A percentile compares a stretch with the other conserved stretches of the same genome.
Evolutionary conservation across 805 yeast genomes (phyloP).

Genomic region (Candida palmyrensis): DNA sequence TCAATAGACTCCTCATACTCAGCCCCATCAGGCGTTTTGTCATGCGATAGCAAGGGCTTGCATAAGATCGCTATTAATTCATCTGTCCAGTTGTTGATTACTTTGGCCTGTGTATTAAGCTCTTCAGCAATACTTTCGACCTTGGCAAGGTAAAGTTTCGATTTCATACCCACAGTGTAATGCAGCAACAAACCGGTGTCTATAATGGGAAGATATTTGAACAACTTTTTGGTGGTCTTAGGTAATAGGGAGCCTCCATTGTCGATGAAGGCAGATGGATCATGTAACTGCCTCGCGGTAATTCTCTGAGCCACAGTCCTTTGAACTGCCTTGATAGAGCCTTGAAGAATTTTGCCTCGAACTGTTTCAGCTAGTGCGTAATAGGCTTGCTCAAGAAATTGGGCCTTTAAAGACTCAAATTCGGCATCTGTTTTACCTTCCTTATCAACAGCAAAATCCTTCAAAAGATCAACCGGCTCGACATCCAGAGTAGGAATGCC

Average conservation of each 20-base stretch:
- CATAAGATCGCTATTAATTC: slow-evolving; percentile 39
- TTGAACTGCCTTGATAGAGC: slow-evolving; percentile 25
- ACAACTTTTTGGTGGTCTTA: slow-evolving; percentile 28
- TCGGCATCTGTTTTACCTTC: slow-evolving; percentile 2
- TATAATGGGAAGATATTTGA: slow-evolving; percentile 25
- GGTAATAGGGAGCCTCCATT: slow-evolving; percentile 27
- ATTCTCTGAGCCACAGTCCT: slow-evolving; percentile 20
- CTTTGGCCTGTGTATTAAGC: slow-evolving; percentile 47
- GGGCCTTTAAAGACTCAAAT: slow-evolving; percentile 9
- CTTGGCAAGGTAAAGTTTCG: slow-evolving; percentile 16
- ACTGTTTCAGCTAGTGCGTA: slow-evolving; percentile 32
- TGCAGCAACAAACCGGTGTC: slow-evolving; percentile 10
- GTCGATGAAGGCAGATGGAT: slow-evolving; percentile 16
- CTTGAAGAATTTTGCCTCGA: slow-evolving; percentile 26
- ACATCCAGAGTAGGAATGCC: slow-evolving; percentile 10
- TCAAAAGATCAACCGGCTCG: slow-evolving; percentile 4
- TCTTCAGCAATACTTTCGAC: slow-evolving; percentile 18
- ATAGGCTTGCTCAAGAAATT: slow-evolving; percentile 22
- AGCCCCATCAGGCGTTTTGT: slow-evolving; percentile 57
- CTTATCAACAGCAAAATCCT: slow-evolving; percentile 4
- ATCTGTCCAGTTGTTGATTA: slow-evolving; percentile 48
- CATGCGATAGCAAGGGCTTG: slow-evolving; percentile 44
- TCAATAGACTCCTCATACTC: slow-evolving; percentile 74
- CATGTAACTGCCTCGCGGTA: slow-evolving; percentile 13
- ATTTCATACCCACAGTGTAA: slow-evolving; percentile 15